Conservation (phyloP, 164 flowering plant species). For the Stephania cephalantha region DNA sequence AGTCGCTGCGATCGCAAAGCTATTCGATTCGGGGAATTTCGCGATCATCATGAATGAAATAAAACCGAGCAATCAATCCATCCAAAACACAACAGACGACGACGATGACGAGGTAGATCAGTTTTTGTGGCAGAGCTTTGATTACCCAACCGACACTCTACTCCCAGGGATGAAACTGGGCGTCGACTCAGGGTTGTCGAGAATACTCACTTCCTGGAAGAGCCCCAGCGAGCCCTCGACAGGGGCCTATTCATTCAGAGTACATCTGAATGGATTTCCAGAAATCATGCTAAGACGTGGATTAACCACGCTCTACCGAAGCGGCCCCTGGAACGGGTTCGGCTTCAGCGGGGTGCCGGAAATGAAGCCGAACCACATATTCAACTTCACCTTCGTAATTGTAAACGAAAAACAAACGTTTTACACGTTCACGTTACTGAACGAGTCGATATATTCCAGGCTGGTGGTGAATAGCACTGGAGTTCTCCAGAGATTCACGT, state of each 20-base stretch:
- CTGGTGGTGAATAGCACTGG: conserved; percentile 10
- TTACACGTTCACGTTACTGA: not conserved
- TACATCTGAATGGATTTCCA: conserved; percentile 31
- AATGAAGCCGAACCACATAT: not conserved
- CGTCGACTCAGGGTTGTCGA: conserved; percentile 9
- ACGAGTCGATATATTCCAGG: conserved; percentile 4
- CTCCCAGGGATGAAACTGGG: conserved; percentile 30
- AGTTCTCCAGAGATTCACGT: conserved; percentile 10
- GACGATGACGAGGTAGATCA: not conserved
- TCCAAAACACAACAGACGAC: not conserved
- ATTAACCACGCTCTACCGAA: conserved; percentile 15
- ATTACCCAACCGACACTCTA: conserved; percentile 20
- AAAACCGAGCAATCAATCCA: no score
- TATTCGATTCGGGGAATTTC: conserved; percentile 18
- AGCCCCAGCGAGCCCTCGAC: conserved; percentile 29
- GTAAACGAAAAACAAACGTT: not conserved
- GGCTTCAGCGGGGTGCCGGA: conserved; percentile 19
- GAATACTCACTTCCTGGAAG: conserved; percentile 28
- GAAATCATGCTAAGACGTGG: conserved; percentile 19
- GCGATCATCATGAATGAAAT: not conserved
- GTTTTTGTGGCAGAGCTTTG: conserved; percentile 15
- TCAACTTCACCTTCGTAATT: not conserved
- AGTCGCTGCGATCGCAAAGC: not conserved
- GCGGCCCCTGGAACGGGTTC: conserved; percentile 62
- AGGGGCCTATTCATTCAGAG: conserved; percentile 9